Conservation (phyloP, 1,284 basidiomycete genomes). For the Apiotrichum akiyoshidainum region DNA sequence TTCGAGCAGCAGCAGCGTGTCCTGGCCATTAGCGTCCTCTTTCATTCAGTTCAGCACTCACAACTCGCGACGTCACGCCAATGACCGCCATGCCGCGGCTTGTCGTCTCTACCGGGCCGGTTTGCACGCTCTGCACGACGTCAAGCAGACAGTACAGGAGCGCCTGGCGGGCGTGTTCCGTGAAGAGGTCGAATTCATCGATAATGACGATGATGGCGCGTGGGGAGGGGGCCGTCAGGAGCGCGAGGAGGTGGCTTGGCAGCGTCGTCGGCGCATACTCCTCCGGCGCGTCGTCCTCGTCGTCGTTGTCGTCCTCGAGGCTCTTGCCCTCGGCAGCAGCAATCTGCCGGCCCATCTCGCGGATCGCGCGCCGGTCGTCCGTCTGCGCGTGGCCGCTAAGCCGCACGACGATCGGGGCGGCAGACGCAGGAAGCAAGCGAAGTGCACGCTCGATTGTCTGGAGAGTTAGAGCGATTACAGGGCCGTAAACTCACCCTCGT, state of each 20-base stretch:
- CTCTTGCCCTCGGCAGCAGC: slow-evolving; percentile 50
- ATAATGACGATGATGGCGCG: slow-evolving; percentile 77
- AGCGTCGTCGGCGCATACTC: slow-evolving; percentile 55
- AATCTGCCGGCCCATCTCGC: slow-evolving; percentile 81
- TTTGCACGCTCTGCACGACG: slow-evolving; percentile 54
- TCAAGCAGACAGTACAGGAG: slow-evolving; percentile 77
- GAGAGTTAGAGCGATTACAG: slow-evolving; percentile 6
- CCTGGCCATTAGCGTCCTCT: slow-evolving; percentile 46
- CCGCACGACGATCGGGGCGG: slow-evolving; percentile 66
- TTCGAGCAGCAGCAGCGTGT: slow-evolving; percentile 83
- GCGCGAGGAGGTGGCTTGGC: slow-evolving; percentile 71
- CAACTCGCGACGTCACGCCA: slow-evolving; percentile 72
- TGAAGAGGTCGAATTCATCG: slow-evolving; percentile 88
- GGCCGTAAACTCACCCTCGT: slow-evolving; percentile 60
- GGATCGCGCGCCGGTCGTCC: slow-evolving; percentile 81
- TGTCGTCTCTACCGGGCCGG: slow-evolving; percentile 43
- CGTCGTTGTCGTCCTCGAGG: slow-evolving; percentile 29
- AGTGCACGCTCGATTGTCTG: slow-evolving; percentile 43
- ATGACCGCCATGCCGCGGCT: slow-evolving; percentile 70
- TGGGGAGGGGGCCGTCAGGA: slow-evolving; percentile 72
- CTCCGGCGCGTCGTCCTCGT: slow-evolving; percentile 48
- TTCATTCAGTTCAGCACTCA: slow-evolving; percentile 28
- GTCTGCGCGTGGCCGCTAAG: slow-evolving; percentile 81
- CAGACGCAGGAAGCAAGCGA: slow-evolving; percentile 30
- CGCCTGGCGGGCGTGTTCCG: slow-evolving; percentile 79